Conservation (phyloP, 805 yeast species). For the Teunomyces cretensis region DNA sequence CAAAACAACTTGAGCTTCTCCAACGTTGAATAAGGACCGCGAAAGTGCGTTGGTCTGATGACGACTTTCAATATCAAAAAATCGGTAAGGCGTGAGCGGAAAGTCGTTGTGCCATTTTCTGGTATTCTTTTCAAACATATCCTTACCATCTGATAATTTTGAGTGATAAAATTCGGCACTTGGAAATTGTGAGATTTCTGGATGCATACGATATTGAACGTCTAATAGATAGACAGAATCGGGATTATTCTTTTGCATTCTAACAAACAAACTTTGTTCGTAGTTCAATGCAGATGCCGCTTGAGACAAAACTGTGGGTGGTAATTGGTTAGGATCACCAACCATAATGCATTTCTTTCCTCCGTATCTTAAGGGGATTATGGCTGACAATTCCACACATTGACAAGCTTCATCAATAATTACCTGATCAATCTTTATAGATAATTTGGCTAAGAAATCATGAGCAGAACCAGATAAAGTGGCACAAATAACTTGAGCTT, state of each 20-base stretch:
- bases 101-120: conserved; percentile 72
- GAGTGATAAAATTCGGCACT: conserved; percentile 78
- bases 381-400: conserved; percentile 87
- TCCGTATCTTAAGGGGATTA: conserved; percentile 91
- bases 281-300: conserved; percentile 77
- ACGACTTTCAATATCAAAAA: conserved; percentile 60
- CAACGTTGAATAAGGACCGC: conserved; percentile 65
- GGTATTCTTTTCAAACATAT: conserved; percentile 57
- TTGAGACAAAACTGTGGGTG: conserved; percentile 93
- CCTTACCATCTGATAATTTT: conserved; percentile 71
- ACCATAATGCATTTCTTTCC: conserved; percentile 91
- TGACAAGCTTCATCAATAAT: conserved; percentile 97
- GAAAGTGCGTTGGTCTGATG: conserved; percentile 67
- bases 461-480: conserved; percentile 95
- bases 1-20: conserved; percentile 73
- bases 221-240: conserved; percentile 70
- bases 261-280: conserved; percentile 89
- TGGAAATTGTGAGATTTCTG: conserved; percentile 84
- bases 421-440: conserved; percentile 82
- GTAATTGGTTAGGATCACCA: conserved; percentile 97
- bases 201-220: conserved; percentile 96
- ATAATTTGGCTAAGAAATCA: conserved; percentile 71
- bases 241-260: conserved; percentile 75
- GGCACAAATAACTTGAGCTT: conserved; percentile 85
- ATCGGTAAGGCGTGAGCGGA: conserved; percentile 71